Evolutionary conservation across 352 stramenopile genomes (phyloP).

Genomic region (Pythium apleroticum): DNA sequence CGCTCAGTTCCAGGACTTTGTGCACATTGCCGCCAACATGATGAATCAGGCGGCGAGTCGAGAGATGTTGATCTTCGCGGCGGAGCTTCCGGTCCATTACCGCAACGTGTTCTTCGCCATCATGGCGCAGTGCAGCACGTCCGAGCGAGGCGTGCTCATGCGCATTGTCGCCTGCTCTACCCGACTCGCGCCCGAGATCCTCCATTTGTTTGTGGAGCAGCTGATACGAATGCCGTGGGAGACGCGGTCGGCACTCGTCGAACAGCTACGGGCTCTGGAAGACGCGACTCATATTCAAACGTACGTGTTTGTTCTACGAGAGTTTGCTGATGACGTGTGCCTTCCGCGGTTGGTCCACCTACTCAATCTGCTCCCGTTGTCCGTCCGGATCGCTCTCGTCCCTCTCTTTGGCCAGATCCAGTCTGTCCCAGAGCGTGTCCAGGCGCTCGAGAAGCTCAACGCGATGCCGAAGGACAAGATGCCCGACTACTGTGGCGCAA

Average conservation of each 20-base stretch:
- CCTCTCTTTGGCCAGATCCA: constrained; percentile 12
- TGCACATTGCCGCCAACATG: constrained; percentile 55
- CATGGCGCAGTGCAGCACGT: constrained; percentile 35
- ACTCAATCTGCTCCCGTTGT: constrained; percentile 40
- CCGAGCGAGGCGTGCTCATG: constrained; percentile 56
- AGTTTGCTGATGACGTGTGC: constrained; percentile 34
- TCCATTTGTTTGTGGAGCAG: constrained; percentile 46
- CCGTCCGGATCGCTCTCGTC: constrained; percentile 38
- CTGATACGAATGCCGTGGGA: constrained; percentile 54
- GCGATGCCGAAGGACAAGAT: constrained; percentile 48
- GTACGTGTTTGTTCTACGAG: constrained; percentile 35
- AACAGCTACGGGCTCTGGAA: constrained; percentile 61
- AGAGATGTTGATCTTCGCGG: constrained; percentile 58
- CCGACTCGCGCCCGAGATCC: constrained; percentile 34
- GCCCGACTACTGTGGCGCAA: constrained; percentile 30
- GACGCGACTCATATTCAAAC: constrained; percentile 33
- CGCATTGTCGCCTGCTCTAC: constrained; percentile 58
- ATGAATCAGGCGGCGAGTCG: constrained; percentile 73
- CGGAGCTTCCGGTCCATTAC: constrained; percentile 39
- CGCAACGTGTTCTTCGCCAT: constrained; percentile 56
- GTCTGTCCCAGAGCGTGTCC: constrained; percentile 15
- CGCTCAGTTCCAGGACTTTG: constrained; percentile 40
- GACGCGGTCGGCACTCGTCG: constrained; percentile 51
- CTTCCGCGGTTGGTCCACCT: constrained; percentile 43
- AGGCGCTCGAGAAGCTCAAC: constrained; percentile 32